phyloP scores from a whole-genome alignment of 768 basidiomycete species.

The Psilocybe sp. region DNA sequence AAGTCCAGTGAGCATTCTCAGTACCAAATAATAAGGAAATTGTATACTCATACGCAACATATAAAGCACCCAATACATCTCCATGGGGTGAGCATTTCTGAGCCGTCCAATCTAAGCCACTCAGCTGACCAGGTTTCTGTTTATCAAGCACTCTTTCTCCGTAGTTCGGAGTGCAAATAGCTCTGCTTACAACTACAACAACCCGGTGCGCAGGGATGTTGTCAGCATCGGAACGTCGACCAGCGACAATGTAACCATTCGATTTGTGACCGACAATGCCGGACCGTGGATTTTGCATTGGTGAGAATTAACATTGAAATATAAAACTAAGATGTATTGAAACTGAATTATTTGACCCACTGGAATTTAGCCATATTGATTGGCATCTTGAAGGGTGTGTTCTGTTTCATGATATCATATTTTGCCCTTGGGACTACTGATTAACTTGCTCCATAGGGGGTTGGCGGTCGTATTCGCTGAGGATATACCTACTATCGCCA shows the following conservation, averaged over 20 bases:
- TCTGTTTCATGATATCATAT: not conserved
- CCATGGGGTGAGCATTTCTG: conserved; percentile 3
- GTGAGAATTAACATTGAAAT: conserved; percentile 1
- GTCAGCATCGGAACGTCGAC: not conserved
- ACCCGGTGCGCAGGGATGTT: conserved; percentile 3
- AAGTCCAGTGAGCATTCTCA: conserved; percentile 25
- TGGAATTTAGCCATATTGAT: conserved; percentile 13
- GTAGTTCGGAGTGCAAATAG: not conserved
- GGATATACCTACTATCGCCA: not conserved
- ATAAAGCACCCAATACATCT: conserved; percentile 8
- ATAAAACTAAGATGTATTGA: not conserved
- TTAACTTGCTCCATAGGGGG: conserved; percentile 4
- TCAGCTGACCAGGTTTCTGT: not conserved
- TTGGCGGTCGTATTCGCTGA: conserved; percentile 14
- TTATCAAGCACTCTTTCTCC: not conserved
- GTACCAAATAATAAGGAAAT: no score
- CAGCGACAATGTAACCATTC: conserved; percentile 14
- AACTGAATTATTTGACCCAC: not conserved
- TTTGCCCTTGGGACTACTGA: not conserved
- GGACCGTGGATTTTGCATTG: conserved; percentile 22
- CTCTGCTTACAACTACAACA: not conserved
- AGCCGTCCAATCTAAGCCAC: no score
- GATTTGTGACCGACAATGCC: conserved; percentile 12
- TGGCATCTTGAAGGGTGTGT: conserved; percentile 14
- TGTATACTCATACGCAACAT: not conserved